A percentile compares a stretch with the other conserved stretches of the same genome.
Conservation (phyloP, 208 protist genomes). For the Leishmania aethiopica region DNA sequence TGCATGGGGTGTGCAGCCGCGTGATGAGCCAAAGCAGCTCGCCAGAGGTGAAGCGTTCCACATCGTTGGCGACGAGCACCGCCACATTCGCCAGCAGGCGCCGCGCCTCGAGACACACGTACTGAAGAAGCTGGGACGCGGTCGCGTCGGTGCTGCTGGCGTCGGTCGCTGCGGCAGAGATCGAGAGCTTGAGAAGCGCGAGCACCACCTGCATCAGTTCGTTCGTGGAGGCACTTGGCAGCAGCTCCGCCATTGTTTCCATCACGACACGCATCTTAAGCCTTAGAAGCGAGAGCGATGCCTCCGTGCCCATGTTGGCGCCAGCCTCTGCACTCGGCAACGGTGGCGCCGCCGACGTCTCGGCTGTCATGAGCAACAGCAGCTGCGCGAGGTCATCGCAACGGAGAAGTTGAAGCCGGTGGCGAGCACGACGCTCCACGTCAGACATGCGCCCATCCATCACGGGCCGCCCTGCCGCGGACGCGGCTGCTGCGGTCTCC, state of each 20-base stretch:
- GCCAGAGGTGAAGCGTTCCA: constrained; percentile 17
- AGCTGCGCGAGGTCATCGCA: constrained; percentile 25
- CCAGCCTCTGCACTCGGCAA: not conserved
- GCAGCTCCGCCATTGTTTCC: constrained; percentile 27
- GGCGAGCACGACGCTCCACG: constrained; percentile 15
- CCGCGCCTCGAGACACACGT: constrained; percentile 19
- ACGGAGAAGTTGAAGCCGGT: constrained; percentile 25
- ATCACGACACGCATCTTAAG: constrained; percentile 13
- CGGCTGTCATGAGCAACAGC: constrained; percentile 1
- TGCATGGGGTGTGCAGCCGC: constrained; percentile 22
- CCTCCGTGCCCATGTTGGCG: not conserved
- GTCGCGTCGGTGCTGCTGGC: not conserved
- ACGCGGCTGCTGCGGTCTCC: not conserved
- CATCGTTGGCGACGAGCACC: constrained; percentile 30
- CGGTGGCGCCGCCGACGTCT: not conserved
- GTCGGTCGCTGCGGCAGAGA: not conserved
- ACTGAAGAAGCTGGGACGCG: not conserved
- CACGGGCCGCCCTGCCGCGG: not conserved
- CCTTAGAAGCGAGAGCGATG: not conserved
- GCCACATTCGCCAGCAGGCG: constrained; percentile 26
- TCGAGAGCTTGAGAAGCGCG: constrained; percentile 25
- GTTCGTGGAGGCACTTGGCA: constrained; percentile 23
- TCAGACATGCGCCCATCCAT: not conserved
- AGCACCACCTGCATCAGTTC: constrained; percentile 26
- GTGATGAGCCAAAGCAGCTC: constrained; percentile 30